phyloP scores from a whole-genome alignment of 352 stramenopile species.

The Discostella stelligera region DNA sequence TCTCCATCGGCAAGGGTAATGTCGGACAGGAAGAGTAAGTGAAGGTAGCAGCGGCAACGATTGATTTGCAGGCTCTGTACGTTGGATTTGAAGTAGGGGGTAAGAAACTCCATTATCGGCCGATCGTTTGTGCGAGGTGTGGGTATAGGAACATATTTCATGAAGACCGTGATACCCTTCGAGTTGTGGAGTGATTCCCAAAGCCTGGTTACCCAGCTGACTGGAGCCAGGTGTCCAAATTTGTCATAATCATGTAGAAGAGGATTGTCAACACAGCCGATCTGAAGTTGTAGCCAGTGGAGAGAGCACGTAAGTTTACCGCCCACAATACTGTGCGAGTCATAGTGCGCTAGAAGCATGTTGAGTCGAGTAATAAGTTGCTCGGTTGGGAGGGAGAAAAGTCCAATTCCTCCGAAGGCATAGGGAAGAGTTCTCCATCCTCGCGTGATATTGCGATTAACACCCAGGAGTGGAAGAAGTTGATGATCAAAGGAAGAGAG shows the following conservation, averaged over 20 bases:
- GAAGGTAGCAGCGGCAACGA: no score
- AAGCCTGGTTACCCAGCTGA: not conserved
- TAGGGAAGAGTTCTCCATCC: not conserved
- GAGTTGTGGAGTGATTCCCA: not conserved
- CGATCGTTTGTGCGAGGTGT: not conserved
- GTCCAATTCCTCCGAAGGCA: not conserved
- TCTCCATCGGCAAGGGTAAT: no score
- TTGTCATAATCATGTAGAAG: not conserved
- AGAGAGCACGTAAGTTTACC: not conserved
- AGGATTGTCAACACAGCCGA: not conserved
- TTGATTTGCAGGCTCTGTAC: no score
- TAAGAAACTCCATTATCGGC: constrained; percentile 2
- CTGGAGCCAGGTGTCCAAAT: not conserved
- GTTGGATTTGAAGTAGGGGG: no score
- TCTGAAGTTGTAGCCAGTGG: not conserved
- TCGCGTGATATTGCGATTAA: no score
- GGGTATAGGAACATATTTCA: not conserved
- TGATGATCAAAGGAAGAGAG: not conserved
- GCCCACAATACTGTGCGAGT: not conserved
- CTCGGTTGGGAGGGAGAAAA: not conserved
- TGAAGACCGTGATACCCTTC: not conserved
- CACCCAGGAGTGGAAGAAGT: no score
- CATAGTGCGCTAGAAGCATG: constrained; percentile 13
- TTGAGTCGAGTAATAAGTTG: constrained; percentile 4
- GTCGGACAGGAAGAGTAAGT: no score